Conservation (phyloP, 345 rosid genomes). For the Aurinia saxatilis region DNA sequence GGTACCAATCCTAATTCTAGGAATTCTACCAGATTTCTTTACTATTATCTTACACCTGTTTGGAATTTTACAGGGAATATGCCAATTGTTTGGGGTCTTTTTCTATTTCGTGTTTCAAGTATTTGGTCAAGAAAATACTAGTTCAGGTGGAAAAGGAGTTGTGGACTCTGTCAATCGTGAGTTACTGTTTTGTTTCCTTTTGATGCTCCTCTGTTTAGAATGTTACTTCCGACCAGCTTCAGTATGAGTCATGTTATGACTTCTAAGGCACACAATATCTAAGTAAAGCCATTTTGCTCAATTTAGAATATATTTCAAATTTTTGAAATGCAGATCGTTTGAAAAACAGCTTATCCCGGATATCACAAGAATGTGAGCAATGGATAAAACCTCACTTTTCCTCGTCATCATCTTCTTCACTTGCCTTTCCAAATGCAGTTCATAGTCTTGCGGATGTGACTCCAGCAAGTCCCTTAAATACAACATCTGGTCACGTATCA, state of each 20-base stretch:
- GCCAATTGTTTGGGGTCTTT: conserved; percentile 86
- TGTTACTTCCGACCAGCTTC: background rate
- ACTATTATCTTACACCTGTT: conserved; percentile 47
- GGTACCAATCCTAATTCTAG: conserved; percentile 35
- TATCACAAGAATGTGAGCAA: conserved; percentile 90
- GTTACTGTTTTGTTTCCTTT: conserved; percentile 22
- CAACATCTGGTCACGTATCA: conserved; percentile 34
- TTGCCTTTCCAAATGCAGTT: conserved; percentile 35
- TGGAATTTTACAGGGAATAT: conserved; percentile 79
- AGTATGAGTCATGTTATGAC: background rate
- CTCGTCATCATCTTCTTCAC: conserved; percentile 45
- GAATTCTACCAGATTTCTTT: conserved; percentile 1
- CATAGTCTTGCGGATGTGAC: conserved; percentile 53
- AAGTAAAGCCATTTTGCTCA: conserved; percentile 6
- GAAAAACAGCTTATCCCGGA: conserved; percentile 51
- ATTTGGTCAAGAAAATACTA: conserved; percentile 56
- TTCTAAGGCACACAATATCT: conserved; percentile 9
- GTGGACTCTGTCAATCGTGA: conserved; percentile 61
- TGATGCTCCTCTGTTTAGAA: conserved; percentile 2
- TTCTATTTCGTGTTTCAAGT: conserved; percentile 69
- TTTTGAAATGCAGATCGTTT: conserved; percentile 54
- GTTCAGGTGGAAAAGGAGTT: conserved; percentile 52
- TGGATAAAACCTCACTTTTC: conserved; percentile 67
- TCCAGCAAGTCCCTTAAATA: conserved; percentile 49
- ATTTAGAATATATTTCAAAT: background rate